These are phyloP conservation scores for maize (Zea mays) DNA, from an alignment of 176 grass and related monocot genomes.

Conservation along the genomic window DNA sequence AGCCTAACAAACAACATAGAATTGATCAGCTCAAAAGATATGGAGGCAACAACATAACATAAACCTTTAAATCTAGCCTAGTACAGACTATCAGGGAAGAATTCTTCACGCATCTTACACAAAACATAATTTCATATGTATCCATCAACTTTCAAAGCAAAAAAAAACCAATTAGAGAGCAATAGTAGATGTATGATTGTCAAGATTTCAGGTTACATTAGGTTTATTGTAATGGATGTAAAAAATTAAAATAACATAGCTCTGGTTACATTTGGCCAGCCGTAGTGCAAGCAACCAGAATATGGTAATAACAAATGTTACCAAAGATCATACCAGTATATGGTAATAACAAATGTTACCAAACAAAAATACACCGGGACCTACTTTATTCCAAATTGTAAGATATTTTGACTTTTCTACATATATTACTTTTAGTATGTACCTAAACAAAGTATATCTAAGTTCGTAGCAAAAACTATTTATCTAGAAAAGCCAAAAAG, in stretches of 20 bases:
- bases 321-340: not conserved
- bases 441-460: too few relatives aligned
- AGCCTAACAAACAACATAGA: conserved; percentile 48
- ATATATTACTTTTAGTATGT: too few relatives aligned
- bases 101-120: not conserved
- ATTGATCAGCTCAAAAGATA: conserved; percentile 11
- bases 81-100: not conserved
- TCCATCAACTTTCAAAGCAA: not conserved
- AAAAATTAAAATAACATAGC: too few relatives aligned
- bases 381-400: too few relatives aligned
- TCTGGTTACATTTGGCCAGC: not conserved
- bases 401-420: too few relatives aligned
- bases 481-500: too few relatives aligned
- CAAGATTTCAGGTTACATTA: not conserved
- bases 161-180: not conserved
- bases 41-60: not conserved
- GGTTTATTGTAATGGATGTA: not conserved
- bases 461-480: too few relatives aligned
- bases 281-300: not conserved
- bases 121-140: not conserved
- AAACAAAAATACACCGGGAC: not conserved
- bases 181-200: not conserved
- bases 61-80: not conserved
- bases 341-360: not conserved
- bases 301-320: too few relatives aligned